Conservation (phyloP, 2,329 filamentous ascomycete genomes). For the Cercospora zeae-maydis region DNA sequence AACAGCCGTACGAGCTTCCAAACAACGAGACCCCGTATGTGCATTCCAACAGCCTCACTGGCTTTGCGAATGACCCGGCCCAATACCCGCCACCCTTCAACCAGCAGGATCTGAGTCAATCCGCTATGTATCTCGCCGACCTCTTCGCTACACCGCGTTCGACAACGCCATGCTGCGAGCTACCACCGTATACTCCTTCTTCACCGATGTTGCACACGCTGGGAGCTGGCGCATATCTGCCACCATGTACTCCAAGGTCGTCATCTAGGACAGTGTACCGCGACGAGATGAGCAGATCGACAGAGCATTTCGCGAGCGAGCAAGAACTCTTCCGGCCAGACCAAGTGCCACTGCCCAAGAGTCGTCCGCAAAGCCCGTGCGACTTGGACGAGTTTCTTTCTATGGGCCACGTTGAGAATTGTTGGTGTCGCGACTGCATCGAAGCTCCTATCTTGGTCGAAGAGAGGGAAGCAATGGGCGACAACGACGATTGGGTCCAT, state of each 20-base stretch:
- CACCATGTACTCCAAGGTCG: neutral
- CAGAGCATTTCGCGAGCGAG: slow-evolving; percentile 30
- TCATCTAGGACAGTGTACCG: neutral
- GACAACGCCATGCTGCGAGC: slow-evolving; percentile 18
- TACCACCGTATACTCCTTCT: slow-evolving; percentile 5
- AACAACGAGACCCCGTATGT: slow-evolving; percentile 27
- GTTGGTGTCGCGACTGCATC: slow-evolving; percentile 30
- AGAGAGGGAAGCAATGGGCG: slow-evolving; percentile 12
- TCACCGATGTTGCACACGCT: neutral
- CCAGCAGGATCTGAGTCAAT: slow-evolving; percentile 16
- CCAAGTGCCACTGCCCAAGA: slow-evolving; percentile 11
- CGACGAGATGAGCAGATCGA: slow-evolving; percentile 21
- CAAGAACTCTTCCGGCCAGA: slow-evolving; percentile 26
- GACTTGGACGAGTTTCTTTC: slow-evolving; percentile 30
- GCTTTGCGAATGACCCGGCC: slow-evolving; percentile 24
- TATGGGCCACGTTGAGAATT: slow-evolving; percentile 32
- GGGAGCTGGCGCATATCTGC: neutral
- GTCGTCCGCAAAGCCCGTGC: slow-evolving; percentile 17
- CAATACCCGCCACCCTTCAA: slow-evolving; percentile 12
- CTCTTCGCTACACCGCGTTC: slow-evolving; percentile 6
- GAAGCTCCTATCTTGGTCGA: slow-evolving; percentile 24
- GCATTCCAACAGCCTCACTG: slow-evolving; percentile 31
- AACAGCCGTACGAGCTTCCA: slow-evolving; percentile 23
- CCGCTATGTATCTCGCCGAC: slow-evolving; percentile 22
- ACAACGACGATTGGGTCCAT: slow-evolving; percentile 25